Evolutionary conservation across 768 basidiomycete genomes (phyloP), one percentile per base, ranked within the genome.

Genomic region (Lenzites betulinus): DNA sequence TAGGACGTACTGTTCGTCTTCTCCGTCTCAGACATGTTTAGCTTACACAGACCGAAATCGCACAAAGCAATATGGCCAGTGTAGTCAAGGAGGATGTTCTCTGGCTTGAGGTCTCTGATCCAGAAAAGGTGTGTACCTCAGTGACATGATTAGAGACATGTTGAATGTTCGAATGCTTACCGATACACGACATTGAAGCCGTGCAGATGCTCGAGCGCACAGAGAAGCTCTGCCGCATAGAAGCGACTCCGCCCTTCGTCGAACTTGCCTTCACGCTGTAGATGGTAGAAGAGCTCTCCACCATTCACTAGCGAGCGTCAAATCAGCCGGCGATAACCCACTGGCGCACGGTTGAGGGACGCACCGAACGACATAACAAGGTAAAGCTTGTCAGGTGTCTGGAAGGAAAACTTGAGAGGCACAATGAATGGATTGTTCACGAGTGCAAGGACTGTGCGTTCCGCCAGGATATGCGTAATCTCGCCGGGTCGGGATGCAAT

Each of bases 371-470:
- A 95, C 88, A 99, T 92, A 38, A 98, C 93, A 56, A 99, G 79
- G 73, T 99, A 99, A 7, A 99, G 79, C 74, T 99, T 99, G 73
- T 98, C 96, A 1, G 92, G 92, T 61, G 89, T 95, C 77, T 99
- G 96, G 83, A 98, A 99, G 5, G 94, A 96, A 76, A 99, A 98
- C 72, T 99, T 98, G 74, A 99, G 87, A 20, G 96, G 97, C 0
- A 98, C 97, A 74, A 99, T 98, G 79, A 99, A 99, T 0, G 96
- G 96, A 70, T 95, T 97, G 77, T 98, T 97, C 61, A 99, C 97
- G 55, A 98, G 82, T 0, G 96, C 96, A 48, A 98, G 82, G 25
- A 99, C 96, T 0, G 96, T 98, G 65, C 97, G 83, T 78, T 99
- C 96, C 4, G 96, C 96, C 39, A 98, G 82, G 62, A 98, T 98